These are phyloP conservation scores for Mentha longifolia DNA, from an alignment of 257 asterid species.

Conservation along the genomic window DNA sequence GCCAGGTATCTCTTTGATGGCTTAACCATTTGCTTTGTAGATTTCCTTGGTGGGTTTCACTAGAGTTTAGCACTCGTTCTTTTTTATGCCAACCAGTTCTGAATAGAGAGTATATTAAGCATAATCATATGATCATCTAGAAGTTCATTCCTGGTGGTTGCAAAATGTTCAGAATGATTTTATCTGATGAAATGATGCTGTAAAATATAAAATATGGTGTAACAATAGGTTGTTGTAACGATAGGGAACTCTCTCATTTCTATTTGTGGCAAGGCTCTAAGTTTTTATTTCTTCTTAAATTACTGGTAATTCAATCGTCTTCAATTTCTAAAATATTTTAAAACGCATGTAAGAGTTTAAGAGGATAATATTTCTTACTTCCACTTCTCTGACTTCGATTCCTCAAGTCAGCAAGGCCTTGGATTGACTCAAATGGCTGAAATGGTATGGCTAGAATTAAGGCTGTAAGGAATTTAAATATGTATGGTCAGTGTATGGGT, in stretches of 20 bases:
- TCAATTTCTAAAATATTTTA: slow-evolving; percentile 1
- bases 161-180: slow-evolving; percentile 2
- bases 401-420: background rate
- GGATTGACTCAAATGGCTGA: slow-evolving; percentile 11
- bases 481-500: background rate
- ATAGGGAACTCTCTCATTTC: background rate
- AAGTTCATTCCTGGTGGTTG: slow-evolving; percentile 18
- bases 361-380: background rate
- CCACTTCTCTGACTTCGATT: background rate
- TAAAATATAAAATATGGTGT: background rate
- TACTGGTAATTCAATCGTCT: background rate
- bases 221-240: background rate
- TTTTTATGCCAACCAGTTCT: background rate
- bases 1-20: slow-evolving; percentile 56
- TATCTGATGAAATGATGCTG: slow-evolving; percentile 9
- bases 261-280: background rate
- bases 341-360: background rate
- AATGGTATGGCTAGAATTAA: slow-evolving; percentile 13
- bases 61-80: slow-evolving; percentile 8
- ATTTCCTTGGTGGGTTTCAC: slow-evolving; percentile 14
- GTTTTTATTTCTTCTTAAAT: slow-evolving; percentile 19
- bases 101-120: background rate
- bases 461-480: background rate
- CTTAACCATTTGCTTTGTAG: slow-evolving; percentile 19
- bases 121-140: background rate